phyloP scores from a whole-genome alignment of 192 early-diverging fungal genomes.

The Rhizoclosmatium sp. region DNA sequence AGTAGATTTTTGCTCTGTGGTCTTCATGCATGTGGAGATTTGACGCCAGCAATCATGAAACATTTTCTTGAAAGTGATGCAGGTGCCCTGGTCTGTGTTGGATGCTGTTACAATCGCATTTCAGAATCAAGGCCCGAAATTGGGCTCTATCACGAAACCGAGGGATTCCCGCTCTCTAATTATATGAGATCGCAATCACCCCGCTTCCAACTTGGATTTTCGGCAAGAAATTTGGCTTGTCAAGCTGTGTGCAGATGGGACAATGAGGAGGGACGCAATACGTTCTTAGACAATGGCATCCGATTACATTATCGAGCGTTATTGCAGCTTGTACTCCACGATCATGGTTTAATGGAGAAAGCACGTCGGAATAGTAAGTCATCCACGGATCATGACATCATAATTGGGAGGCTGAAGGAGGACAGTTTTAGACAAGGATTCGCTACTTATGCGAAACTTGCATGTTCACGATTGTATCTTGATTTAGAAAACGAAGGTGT shows the following conservation, averaged over 20 bases:
- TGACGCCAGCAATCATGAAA: constrained; percentile 75
- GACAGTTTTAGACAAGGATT: constrained; percentile 39
- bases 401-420: constrained; percentile 39
- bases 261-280: constrained; percentile 36
- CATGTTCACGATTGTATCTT: constrained; percentile 62
- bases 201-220: constrained; percentile 47
- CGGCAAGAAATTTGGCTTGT: constrained; percentile 57
- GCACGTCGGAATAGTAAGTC: constrained; percentile 21
- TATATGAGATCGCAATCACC: constrained; percentile 23
- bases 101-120: constrained; percentile 89
- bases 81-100: constrained; percentile 68
- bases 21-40: constrained; percentile 85
- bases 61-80: constrained; percentile 55
- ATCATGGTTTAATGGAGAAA: constrained; percentile 33
- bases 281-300: constrained; percentile 60
- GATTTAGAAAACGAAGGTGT: constrained; percentile 16
- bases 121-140: constrained; percentile 56
- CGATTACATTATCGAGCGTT: constrained; percentile 80
- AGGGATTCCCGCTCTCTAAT: constrained; percentile 34
- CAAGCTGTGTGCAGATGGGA: constrained; percentile 84
- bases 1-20: constrained; percentile 77
- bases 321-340: constrained; percentile 61
- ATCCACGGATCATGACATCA: constrained; percentile 31
- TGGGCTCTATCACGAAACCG: neutral
- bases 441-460: constrained; percentile 52